Evolutionary conservation across 179 eudicot species (phyloP).

Genomic region (Carnegiea gigantea): DNA sequence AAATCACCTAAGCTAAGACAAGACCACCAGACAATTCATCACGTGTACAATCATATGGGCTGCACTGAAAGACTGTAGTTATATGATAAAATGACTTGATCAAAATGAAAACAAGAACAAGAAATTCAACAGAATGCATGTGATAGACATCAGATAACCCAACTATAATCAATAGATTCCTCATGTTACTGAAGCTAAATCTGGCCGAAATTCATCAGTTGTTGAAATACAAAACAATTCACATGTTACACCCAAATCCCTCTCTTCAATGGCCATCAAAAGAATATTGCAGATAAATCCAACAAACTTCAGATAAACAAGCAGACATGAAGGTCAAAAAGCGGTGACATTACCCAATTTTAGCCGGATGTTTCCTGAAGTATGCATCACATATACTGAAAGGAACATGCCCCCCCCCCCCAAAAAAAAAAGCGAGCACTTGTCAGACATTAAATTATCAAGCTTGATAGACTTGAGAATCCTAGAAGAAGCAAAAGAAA

Average conservation of each 20-base stretch:
- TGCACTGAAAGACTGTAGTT: too few species aligned
- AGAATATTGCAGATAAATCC: neutral
- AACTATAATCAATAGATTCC: too few species aligned
- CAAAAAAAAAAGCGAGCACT: slow-evolving; percentile 16
- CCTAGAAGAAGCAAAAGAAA: neutral
- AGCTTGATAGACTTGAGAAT: slow-evolving; percentile 4
- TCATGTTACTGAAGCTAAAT: too few species aligned
- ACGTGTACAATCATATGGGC: too few species aligned
- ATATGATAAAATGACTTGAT: too few species aligned
- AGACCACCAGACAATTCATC: too few species aligned
- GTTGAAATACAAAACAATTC: neutral
- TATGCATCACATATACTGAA: slow-evolving; percentile 87
- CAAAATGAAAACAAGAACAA: too few species aligned
- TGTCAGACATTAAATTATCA: slow-evolving; percentile 16
- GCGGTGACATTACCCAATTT: slow-evolving; percentile 58
- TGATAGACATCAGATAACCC: too few species aligned
- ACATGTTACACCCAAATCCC: neutral
- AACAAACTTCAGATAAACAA: neutral
- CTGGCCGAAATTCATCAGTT: neutral
- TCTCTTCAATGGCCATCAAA: neutral
- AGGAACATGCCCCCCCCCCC: slow-evolving; percentile 17
- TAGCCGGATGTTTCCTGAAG: slow-evolving; percentile 79
- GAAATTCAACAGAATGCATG: too few species aligned
- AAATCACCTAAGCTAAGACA: too few species aligned
- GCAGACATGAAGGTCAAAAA: slow-evolving; percentile 8